Percentiles rank a stretch among this genome's conserved stretches.
phyloP scores from a whole-genome alignment of 2,329 filamentous ascomycete genomes.

The Sporothrix curviconia region DNA sequence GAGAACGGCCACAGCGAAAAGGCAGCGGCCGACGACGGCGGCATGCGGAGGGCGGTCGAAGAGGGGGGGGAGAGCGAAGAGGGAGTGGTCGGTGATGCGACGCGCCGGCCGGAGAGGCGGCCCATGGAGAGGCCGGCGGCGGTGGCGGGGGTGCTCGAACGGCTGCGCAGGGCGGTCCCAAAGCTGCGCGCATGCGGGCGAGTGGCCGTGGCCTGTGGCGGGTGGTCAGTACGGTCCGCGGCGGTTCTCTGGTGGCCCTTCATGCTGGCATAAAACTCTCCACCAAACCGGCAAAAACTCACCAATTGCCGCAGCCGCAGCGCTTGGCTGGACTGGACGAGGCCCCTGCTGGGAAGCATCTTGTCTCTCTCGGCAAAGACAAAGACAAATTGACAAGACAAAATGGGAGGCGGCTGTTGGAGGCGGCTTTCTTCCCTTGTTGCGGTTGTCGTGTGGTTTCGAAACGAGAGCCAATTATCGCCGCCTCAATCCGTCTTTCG shows the following conservation, averaged over 20 bases:
- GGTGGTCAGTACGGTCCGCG: no score
- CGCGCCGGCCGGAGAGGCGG: constrained; percentile 14
- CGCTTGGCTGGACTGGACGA: constrained; percentile 40
- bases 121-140: not conserved
- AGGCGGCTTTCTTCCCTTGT: not conserved
- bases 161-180: constrained; percentile 25
- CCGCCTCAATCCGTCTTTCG: not conserved
- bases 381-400: not conserved
- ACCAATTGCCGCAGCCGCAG: constrained; percentile 35
- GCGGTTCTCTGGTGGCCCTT: no score
- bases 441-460: not conserved
- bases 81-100: not conserved
- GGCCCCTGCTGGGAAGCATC: constrained; percentile 51
- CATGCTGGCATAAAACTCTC: no score
- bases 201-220: no score
- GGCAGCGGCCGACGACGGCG: constrained; percentile 14
- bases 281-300: no score
- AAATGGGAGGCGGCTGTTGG: no score
- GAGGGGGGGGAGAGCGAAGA: not conserved
- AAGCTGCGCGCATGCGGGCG: constrained; percentile 22
- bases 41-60: not conserved
- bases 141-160: constrained; percentile 9
- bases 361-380: not conserved
- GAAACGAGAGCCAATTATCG: not conserved
- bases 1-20: constrained; percentile 19